These are phyloP conservation scores for Russula virescens DNA, from an alignment of 768 basidiomycete genomes.

Conservation along the genomic window DNA sequence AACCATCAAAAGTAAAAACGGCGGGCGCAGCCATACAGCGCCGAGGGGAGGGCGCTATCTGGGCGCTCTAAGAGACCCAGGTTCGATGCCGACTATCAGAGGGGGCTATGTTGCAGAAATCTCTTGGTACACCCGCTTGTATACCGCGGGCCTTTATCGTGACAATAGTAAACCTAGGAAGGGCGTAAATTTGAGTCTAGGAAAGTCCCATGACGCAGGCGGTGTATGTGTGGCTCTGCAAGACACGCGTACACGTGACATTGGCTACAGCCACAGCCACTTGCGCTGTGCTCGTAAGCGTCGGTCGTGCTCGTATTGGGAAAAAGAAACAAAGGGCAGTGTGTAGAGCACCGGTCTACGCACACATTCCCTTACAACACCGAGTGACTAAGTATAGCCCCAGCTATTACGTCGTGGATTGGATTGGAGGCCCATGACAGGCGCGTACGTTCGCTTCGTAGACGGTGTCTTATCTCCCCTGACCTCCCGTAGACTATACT, in stretches of 20 bases:
- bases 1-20: too few relatives aligned
- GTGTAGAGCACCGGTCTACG: background rate
- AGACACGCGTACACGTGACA: background rate
- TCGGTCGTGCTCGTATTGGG: too few relatives aligned
- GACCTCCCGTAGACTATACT: slow-evolving; percentile 50
- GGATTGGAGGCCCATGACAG: slow-evolving; percentile 16
- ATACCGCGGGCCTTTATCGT: background rate
- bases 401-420: background rate
- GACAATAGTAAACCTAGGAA: background rate
- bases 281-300: too few relatives aligned
- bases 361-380: background rate
- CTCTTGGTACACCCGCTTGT: background rate
- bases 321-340: too few relatives aligned
- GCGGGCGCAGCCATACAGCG: too few relatives aligned
- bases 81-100: background rate
- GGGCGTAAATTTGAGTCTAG: background rate
- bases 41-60: too few relatives aligned
- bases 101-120: background rate
- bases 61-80: too few relatives aligned
- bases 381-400: background rate
- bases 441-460: slow-evolving; percentile 18
- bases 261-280: background rate
- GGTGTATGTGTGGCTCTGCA: background rate
- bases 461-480: slow-evolving; percentile 3
- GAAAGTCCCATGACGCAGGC: background rate